These are phyloP conservation scores for Thecaphora frezii DNA, from an alignment of 1,284 basidiomycete genomes.

Conservation along the genomic window DNA sequence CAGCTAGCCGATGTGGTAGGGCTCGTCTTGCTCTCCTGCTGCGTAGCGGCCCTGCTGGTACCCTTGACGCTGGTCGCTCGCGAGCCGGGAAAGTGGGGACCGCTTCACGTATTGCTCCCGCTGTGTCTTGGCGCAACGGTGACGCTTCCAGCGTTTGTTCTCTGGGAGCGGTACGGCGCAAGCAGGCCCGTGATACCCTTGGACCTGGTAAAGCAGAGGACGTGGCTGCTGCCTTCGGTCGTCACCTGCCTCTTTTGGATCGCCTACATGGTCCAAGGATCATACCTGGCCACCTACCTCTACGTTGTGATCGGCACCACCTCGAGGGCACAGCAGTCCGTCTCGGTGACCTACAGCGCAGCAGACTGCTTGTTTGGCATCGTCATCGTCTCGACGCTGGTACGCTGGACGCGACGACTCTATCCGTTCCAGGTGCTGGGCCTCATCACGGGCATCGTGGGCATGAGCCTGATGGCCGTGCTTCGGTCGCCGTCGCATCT, in stretches of 20 bases:
- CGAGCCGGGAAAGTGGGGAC: background rate
- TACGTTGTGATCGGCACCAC: slow-evolving; percentile 13
- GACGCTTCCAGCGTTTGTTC: background rate
- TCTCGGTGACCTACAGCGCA: slow-evolving; percentile 13
- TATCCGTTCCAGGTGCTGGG: slow-evolving; percentile 11
- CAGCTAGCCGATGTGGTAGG: slow-evolving; percentile 9
- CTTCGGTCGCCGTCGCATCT: slow-evolving; percentile 1
- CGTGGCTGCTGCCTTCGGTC: background rate
- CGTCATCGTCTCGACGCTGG: slow-evolving; percentile 10
- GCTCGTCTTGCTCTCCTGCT: slow-evolving; percentile 2
- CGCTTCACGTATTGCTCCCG: slow-evolving; percentile 1
- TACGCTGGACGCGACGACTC: slow-evolving; percentile 9
- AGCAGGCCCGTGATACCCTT: background rate
- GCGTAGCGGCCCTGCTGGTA: slow-evolving; percentile 1
- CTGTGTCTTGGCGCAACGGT: background rate
- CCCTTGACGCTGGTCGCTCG: slow-evolving; percentile 7
- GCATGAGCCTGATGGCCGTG: slow-evolving; percentile 13
- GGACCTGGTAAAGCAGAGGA: background rate
- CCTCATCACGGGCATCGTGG: slow-evolving; percentile 7
- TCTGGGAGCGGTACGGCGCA: slow-evolving; percentile 1
- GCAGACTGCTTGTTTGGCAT: slow-evolving; percentile 6
- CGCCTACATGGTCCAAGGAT: background rate
- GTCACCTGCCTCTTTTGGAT: background rate
- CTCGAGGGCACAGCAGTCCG: slow-evolving; percentile 14
- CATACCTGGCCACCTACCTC: slow-evolving; percentile 18